A percentile compares a stretch with the other conserved stretches of the same genome.
These are phyloP conservation scores for Pyricularia sp. DNA, from an alignment of 2,329 filamentous ascomycete genomes.

Conservation along the genomic window DNA sequence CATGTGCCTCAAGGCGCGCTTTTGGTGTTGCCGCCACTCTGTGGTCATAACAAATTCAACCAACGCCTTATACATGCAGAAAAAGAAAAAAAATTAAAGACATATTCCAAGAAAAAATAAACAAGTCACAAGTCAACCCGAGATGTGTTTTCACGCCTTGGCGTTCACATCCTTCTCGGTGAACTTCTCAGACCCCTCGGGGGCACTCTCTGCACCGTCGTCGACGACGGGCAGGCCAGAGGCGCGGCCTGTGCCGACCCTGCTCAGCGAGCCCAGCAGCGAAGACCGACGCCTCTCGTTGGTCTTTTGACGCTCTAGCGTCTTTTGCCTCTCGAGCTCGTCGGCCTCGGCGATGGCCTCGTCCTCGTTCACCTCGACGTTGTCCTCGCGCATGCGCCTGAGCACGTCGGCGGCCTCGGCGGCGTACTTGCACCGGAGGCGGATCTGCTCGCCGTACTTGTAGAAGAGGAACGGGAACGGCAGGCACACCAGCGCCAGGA, in stretches of 20 bases:
- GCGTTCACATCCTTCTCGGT: neutral
- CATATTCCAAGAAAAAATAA: neutral
- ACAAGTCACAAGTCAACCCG: too few species aligned
- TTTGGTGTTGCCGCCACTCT: too few species aligned
- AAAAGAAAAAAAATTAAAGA: neutral
- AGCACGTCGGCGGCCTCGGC: slow-evolving; percentile 52
- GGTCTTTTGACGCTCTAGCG: neutral
- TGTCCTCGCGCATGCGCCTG: slow-evolving; percentile 23
- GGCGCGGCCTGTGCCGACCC: neutral
- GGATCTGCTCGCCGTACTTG: slow-evolving; percentile 52
- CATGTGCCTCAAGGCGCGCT: too few species aligned
- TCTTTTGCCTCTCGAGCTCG: slow-evolving; percentile 9
- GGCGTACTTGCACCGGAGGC: slow-evolving; percentile 56
- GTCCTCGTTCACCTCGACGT: slow-evolving; percentile 16
- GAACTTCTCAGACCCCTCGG: neutral
- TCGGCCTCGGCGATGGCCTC: slow-evolving; percentile 13
- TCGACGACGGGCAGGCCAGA: neutral
- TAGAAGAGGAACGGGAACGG: slow-evolving; percentile 69
- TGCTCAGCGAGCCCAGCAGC: neutral
- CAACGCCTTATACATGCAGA: too few species aligned
- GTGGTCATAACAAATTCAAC: too few species aligned
- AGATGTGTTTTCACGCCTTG: neutral
- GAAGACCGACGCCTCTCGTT: neutral
- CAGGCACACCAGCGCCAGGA: slow-evolving; percentile 57
- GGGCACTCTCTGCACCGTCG: neutral